Evolutionary conservation across 2,329 filamentous ascomycete genomes (phyloP), one percentile per base, ranked within the genome.

Genomic region (Sclerotinia borealis): DNA sequence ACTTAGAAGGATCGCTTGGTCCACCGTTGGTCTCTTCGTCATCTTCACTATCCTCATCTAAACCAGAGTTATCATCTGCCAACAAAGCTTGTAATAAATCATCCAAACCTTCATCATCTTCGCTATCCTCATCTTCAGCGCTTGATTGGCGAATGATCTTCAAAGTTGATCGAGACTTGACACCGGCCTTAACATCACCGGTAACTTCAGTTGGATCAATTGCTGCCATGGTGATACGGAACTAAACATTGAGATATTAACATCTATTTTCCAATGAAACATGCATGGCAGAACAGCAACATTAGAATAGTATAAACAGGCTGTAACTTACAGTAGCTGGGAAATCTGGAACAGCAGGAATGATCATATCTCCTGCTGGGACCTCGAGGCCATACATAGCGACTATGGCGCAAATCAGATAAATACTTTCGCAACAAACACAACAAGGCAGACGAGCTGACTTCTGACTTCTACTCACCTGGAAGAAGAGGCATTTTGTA

Each of bases 171-270:
- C 93, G 90, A 71, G 88, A 84, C 66, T 86, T 78, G 64, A 79
- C 77, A 71, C 84, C 84, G 65, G 84, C 77, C 73, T 87, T 85
- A 71, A 82, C 83, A 59, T 84, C 83, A 64, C 82, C 81, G 41
- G 87, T 83, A 71, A 86, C 82, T 72, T 90, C 90, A 73, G 86
- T 92, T 64, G 95, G 95, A 76, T 99, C 93, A 76, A 99, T 89
- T 69, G 95, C 95, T 73, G 96, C 95, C 95, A 99, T 99, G 73
- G 93, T 98, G 75, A 99, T 92, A 76, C 92, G 92, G 80, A 97
- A 96, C 93, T 96, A 73, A 19, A 45, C 17, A 55, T 59, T 19
- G 15, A 34, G 47, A 43, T 36, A 36, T 71, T 56, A 72, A 68
- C 47, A 58, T 29, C 52, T 31, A 50, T 45, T 27, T 48, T 49